Conservation (phyloP, 345 rosid species). For the Linum tenue region DNA sequence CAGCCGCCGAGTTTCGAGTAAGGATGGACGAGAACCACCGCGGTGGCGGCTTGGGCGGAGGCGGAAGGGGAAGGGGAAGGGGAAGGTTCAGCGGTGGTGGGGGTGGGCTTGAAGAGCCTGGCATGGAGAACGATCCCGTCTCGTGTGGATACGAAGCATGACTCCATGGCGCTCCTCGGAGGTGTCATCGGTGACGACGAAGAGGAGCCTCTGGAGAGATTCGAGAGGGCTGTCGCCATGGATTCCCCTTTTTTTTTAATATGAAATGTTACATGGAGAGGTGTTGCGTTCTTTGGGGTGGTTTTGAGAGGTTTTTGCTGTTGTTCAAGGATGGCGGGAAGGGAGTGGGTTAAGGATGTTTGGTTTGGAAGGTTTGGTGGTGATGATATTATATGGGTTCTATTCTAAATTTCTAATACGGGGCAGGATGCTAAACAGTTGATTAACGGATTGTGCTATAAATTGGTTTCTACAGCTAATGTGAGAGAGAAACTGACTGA, state of each 20-base stretch:
- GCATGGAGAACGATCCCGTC: slow-evolving; percentile 13
- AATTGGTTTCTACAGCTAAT: too few species aligned
- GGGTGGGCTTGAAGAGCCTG: slow-evolving; percentile 15
- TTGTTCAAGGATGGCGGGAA: too few species aligned
- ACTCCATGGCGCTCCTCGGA: slow-evolving; percentile 1
- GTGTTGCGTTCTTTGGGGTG: not conserved
- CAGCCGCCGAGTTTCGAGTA: slow-evolving; percentile 17
- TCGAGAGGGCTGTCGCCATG: not conserved
- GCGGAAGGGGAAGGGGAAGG: too few species aligned
- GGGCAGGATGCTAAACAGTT: too few species aligned
- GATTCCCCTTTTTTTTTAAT: not conserved
- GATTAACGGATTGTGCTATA: not conserved
- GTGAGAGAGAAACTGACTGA: too few species aligned
- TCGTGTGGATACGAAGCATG: not conserved
- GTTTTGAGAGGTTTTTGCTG: not conserved
- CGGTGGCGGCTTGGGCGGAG: not conserved
- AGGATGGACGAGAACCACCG: slow-evolving; percentile 18
- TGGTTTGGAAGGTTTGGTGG: not conserved
- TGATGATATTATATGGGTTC: not conserved
- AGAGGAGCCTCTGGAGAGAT: not conserved
- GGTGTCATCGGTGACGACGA: not conserved
- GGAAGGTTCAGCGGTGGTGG: too few species aligned
- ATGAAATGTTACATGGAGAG: not conserved
- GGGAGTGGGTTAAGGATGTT: too few species aligned
- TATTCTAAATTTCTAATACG: too few species aligned